phyloP scores from a whole-genome alignment of 2,329 filamentous ascomycete species.

The Alternaria atra region DNA sequence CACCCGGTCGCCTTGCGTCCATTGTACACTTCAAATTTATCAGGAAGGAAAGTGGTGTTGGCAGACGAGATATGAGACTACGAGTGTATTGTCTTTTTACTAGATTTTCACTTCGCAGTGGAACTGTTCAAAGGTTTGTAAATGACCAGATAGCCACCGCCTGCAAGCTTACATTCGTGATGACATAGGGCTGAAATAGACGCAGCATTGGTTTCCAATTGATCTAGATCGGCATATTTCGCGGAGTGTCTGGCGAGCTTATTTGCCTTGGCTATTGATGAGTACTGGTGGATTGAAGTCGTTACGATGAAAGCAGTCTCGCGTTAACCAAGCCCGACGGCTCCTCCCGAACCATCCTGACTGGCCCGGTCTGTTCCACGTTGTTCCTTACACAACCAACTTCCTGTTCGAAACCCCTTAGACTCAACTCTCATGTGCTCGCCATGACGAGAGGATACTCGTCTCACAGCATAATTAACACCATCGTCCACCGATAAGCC shows the following conservation, averaged over 20 bases:
- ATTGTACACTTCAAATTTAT: not conserved
- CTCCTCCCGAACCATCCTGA: not conserved
- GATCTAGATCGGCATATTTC: not conserved
- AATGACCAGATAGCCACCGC: not conserved
- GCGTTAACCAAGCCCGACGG: not conserved
- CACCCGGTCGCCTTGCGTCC: not conserved
- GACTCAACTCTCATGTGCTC: not conserved
- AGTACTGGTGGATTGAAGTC: not conserved
- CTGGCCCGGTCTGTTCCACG: not conserved
- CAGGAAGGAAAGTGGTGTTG: fast-evolving
- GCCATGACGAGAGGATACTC: not conserved
- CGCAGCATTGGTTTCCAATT: not conserved
- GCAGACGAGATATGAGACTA: not conserved
- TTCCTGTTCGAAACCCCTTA: not conserved
- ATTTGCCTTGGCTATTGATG: not conserved
- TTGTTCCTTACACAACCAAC: not conserved
- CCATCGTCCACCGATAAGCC: not conserved
- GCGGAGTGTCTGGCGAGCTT: not conserved
- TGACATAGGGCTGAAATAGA: not conserved
- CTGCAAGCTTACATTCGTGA: not conserved
- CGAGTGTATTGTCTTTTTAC: no score
- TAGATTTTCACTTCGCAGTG: not conserved
- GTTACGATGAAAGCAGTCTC: not conserved
- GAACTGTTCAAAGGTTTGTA: not conserved
- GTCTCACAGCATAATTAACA: not conserved